These are phyloP conservation scores for Heimioporus sp. DNA, from an alignment of 768 basidiomycete species.

Conservation along the genomic window DNA sequence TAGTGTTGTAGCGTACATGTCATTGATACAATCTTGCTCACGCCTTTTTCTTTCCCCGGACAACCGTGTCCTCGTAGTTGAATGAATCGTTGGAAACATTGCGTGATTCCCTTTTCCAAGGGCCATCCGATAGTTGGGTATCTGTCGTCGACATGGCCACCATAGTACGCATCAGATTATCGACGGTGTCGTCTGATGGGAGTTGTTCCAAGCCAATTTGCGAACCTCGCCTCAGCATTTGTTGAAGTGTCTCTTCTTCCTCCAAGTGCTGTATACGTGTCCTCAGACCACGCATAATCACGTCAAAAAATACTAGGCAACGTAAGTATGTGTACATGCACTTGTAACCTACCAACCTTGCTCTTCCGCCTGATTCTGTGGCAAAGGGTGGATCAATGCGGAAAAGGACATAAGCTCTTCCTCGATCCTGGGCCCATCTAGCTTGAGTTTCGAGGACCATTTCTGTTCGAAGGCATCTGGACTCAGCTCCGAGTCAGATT, in stretches of 20 bases:
- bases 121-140: conserved; percentile 23
- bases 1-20: too few species aligned
- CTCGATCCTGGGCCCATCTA: conserved; percentile 36
- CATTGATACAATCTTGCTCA: conserved; percentile 5
- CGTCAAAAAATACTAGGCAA: conserved; percentile 32
- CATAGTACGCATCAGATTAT: conserved; percentile 41
- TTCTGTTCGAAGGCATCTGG: conserved; percentile 38
- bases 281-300: conserved; percentile 39
- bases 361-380: conserved; percentile 36
- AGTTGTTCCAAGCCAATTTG: conserved; percentile 34
- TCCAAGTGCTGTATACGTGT: conserved; percentile 39
- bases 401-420: conserved; percentile 35
- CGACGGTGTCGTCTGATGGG: conserved; percentile 37
- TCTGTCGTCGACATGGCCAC: conserved; percentile 28
- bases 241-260: conserved; percentile 44
- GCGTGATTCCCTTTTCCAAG: conserved; percentile 24
- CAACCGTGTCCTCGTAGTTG: conserved; percentile 22
- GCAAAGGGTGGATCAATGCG: conserved; percentile 33
- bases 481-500: conserved; percentile 38
- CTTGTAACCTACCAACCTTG: conserved; percentile 31
- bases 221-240: conserved; percentile 35
- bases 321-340: conserved; percentile 4
- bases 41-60: conserved; percentile 25
- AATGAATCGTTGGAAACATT: conserved; percentile 17
- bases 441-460: conserved; percentile 32